phyloP scores from a whole-genome alignment of 257 asterid genomes.

The Cordia subcordata region DNA sequence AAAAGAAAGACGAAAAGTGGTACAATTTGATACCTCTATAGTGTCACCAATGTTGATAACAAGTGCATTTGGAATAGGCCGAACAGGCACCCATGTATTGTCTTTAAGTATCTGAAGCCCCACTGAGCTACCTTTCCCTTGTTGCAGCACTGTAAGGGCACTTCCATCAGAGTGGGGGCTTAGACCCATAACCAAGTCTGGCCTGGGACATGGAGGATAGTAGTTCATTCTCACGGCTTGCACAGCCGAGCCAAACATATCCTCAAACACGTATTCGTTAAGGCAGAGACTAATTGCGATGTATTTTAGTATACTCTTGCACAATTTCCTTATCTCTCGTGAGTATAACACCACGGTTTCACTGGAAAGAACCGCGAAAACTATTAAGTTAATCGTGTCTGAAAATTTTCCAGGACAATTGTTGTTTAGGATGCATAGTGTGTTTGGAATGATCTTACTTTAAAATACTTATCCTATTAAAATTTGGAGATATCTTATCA shows the following conservation, averaged over 20 bases:
- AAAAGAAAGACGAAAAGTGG: not conserved
- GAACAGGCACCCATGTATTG: conserved; percentile 58
- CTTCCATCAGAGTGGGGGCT: conserved; percentile 99
- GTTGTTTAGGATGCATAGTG: too few species aligned
- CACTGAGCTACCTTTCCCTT: conserved; percentile 59
- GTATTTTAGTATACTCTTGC: conserved; percentile 72
- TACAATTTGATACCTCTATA: conserved; percentile 53
- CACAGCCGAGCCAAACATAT: conserved; percentile 78
- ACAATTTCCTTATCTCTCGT: conserved; percentile 53
- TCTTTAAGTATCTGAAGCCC: conserved; percentile 84
- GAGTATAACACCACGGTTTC: conserved; percentile 72
- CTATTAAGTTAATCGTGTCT: too few species aligned
- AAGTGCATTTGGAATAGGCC: conserved; percentile 75
- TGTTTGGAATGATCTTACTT: too few species aligned
- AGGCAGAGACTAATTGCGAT: conserved; percentile 54
- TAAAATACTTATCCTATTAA: too few species aligned
- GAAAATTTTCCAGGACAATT: too few species aligned
- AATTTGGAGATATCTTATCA: too few species aligned
- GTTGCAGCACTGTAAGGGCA: conserved; percentile 88
- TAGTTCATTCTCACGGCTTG: conserved; percentile 97
- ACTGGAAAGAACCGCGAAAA: too few species aligned
- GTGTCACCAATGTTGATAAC: conserved; percentile 94
- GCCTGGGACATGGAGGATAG: conserved; percentile 91
- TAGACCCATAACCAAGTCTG: conserved; percentile 82
- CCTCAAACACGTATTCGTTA: conserved; percentile 54